Evolutionary conservation across 352 stramenopile species (phyloP).

Genomic region (Pythium aquatile): DNA sequence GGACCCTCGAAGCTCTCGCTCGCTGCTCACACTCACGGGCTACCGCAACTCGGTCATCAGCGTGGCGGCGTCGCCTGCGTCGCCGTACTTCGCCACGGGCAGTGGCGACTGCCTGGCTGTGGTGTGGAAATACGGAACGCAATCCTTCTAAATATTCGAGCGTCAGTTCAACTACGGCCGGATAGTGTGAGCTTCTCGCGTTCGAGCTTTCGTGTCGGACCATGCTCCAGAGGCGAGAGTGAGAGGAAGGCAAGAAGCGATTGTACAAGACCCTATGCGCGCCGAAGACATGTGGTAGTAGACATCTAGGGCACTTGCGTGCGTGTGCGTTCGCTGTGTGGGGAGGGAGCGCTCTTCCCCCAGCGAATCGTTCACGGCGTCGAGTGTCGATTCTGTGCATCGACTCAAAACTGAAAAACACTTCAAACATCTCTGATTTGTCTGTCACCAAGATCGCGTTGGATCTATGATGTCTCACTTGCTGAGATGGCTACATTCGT

Average conservation of each 20-base stretch:
- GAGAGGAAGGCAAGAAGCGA: constrained; percentile 2
- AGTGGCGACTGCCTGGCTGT: constrained; percentile 84
- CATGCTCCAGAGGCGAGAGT: not conserved
- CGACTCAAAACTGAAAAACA: constrained; percentile 9
- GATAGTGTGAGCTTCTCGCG: not conserved
- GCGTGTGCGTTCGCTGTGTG: not conserved
- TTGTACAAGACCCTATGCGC: constrained; percentile 26
- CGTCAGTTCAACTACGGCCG: constrained; percentile 7
- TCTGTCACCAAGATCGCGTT: not conserved
- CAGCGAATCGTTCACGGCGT: not conserved
- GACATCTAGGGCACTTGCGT: constrained; percentile 18
- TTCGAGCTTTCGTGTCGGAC: not conserved
- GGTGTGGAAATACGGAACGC: constrained; percentile 87
- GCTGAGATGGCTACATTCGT: not conserved
- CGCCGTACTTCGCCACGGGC: constrained; percentile 83
- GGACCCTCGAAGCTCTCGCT: constrained; percentile 79
- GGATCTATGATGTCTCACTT: not conserved
- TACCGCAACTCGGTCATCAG: constrained; percentile 89
- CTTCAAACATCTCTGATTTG: not conserved
- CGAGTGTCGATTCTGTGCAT: constrained; percentile 9
- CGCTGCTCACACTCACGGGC: constrained; percentile 77
- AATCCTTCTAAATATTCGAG: constrained; percentile 85
- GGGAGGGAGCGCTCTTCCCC: not conserved
- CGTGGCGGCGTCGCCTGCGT: constrained; percentile 78
- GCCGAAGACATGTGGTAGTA: constrained; percentile 28